These are phyloP conservation scores for Nakaseomyces uthaithaninus DNA, from an alignment of 1,139 yeast genomes.

Conservation along the genomic window DNA sequence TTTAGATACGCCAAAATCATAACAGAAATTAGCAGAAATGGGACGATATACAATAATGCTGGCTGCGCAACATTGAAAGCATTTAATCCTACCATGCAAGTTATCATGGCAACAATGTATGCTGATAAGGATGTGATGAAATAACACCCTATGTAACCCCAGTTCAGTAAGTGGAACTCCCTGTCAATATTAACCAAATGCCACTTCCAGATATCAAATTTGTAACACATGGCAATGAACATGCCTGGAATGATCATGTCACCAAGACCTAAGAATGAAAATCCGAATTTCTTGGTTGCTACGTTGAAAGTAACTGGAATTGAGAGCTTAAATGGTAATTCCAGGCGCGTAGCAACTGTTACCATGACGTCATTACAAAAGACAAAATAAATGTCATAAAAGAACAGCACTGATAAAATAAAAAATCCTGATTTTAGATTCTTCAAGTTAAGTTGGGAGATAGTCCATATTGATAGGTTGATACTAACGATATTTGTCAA, in stretches of 20 bases:
- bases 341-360: constrained; percentile 49
- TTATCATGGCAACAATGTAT: constrained; percentile 40
- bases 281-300: constrained; percentile 17
- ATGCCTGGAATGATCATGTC: constrained; percentile 38
- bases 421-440: constrained; percentile 44
- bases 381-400: constrained; percentile 61
- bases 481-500: constrained; percentile 17
- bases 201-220: constrained; percentile 26
- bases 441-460: constrained; percentile 17
- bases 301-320: constrained; percentile 17
- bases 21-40: constrained; percentile 38
- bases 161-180: constrained; percentile 22
- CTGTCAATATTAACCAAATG: constrained; percentile 17
- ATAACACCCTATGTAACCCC: constrained; percentile 20
- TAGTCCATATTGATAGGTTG: constrained; percentile 20
- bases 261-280: constrained; percentile 36
- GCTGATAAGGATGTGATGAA: constrained; percentile 15
- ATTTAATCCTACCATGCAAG: constrained; percentile 39
- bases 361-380: constrained; percentile 57
- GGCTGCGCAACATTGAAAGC: constrained; percentile 49
- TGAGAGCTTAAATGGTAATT: constrained; percentile 38
- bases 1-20: constrained; percentile 30
- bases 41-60: constrained; percentile 57
- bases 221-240: constrained; percentile 23
- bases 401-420: constrained; percentile 43